Evolutionary conservation across 192 early-diverging fungal species (phyloP).

Genomic region (Gonapodya prolifera): DNA sequence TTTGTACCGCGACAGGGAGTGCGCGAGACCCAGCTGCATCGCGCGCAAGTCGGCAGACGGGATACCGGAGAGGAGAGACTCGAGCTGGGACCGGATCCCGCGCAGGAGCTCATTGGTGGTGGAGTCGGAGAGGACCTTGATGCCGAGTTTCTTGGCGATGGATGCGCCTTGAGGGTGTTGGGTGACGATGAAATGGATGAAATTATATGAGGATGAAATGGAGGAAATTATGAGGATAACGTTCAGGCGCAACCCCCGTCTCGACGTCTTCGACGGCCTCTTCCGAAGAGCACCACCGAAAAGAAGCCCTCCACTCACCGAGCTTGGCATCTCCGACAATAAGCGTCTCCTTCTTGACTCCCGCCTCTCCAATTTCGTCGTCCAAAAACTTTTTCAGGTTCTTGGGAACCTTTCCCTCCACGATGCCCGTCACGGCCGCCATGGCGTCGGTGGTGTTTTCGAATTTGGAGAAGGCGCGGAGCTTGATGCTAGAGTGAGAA

Average conservation of each 20-base stretch:
- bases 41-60: slow-evolving; percentile 78
- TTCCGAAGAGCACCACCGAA: no score
- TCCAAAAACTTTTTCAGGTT: slow-evolving; percentile 89
- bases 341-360: slow-evolving; percentile 84
- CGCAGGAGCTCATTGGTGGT: slow-evolving; percentile 86
- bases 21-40: slow-evolving; percentile 96
- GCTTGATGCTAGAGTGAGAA: slow-evolving; percentile 53
- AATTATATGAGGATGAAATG: no score
- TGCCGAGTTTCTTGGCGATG: slow-evolving; percentile 74
- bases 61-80: slow-evolving; percentile 76
- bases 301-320: slow-evolving; percentile 41
- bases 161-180: slow-evolving; percentile 26
- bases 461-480: slow-evolving; percentile 94
- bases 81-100: slow-evolving; percentile 89
- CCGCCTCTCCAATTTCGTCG: slow-evolving; percentile 67
- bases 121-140: slow-evolving; percentile 69
- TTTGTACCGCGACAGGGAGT: slow-evolving; percentile 97
- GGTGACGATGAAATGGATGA: no score
- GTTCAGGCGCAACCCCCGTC: neutral
- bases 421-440: slow-evolving; percentile 85
- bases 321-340: slow-evolving; percentile 91
- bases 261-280: no score
- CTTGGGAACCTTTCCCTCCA: slow-evolving; percentile 93
- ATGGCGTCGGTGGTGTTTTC: slow-evolving; percentile 97
- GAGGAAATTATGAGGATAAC: neutral